Conservation (phyloP, 495 filamentous ascomycete genomes). For the Choiromyces venosus region DNA sequence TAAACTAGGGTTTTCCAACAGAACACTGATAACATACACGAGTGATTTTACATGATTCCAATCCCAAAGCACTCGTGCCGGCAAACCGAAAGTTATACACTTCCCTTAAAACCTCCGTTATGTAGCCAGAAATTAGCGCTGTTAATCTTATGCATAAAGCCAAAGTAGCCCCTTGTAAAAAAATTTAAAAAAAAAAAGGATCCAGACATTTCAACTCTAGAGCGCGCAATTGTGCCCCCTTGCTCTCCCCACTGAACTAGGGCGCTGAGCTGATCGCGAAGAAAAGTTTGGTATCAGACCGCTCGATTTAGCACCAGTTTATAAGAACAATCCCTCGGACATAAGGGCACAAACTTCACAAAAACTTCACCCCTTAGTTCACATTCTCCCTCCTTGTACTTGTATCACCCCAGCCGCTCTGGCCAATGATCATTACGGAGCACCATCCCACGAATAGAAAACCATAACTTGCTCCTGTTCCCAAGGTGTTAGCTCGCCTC, state of each 20-base stretch:
- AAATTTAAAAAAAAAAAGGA: neutral
- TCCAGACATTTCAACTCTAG: neutral
- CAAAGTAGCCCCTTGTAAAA: neutral
- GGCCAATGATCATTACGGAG: neutral
- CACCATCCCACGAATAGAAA: neutral
- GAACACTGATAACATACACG: too few species aligned
- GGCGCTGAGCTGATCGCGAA: neutral
- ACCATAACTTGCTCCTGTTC: neutral
- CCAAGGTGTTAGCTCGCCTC: neutral
- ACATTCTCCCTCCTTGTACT: neutral
- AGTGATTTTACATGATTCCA: neutral
- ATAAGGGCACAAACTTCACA: neutral
- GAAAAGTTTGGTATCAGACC: neutral
- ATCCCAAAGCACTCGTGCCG: neutral
- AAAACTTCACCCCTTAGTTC: neutral
- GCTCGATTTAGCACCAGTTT: neutral
- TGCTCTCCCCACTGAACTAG: neutral
- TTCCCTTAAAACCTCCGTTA: neutral
- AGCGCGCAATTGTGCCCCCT: neutral
- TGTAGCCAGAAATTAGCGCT: neutral
- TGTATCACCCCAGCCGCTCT: neutral
- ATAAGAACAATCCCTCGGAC: neutral
- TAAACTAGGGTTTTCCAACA: too few species aligned
- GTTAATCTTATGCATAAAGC: neutral
- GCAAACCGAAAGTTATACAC: neutral